Conservation (phyloP, 345 rosid genomes). For the Melastoma malabathricum region DNA sequence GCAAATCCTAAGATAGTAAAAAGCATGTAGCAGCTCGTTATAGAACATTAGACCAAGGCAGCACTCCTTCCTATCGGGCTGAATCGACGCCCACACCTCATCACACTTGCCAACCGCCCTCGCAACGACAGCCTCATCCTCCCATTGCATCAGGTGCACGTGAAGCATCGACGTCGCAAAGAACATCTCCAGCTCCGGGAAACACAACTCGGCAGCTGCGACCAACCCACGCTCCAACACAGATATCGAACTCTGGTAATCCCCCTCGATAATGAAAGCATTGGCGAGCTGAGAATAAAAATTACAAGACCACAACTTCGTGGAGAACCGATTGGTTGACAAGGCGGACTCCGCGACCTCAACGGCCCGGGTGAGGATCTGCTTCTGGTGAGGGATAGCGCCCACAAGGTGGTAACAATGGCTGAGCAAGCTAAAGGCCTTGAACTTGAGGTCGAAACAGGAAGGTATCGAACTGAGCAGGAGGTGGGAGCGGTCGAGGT, state of each 20-base stretch:
- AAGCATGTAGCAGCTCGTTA: constrained; percentile 78
- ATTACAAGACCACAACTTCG: constrained; percentile 78
- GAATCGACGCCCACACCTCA: constrained; percentile 59
- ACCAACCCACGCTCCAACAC: constrained; percentile 52
- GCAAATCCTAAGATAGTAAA: constrained; percentile 68
- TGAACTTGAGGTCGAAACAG: constrained; percentile 73
- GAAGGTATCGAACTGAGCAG: constrained; percentile 74
- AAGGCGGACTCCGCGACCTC: constrained; percentile 38
- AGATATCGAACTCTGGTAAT: constrained; percentile 51
- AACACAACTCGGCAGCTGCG: constrained; percentile 48
- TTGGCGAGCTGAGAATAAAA: constrained; percentile 95
- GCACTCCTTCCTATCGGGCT: constrained; percentile 49
- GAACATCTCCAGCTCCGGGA: constrained; percentile 91
- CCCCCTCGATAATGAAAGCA: constrained; percentile 69
- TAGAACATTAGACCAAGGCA: constrained; percentile 80
- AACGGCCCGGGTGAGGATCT: constrained; percentile 63
- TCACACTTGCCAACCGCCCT: constrained; percentile 56
- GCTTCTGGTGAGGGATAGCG: constrained; percentile 69
- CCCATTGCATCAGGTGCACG: constrained; percentile 91
- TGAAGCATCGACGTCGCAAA: constrained; percentile 75
- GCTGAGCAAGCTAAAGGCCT: constrained; percentile 67
- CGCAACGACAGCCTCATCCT: constrained; percentile 53
- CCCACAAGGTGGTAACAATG: constrained; percentile 87
- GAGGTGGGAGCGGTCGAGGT: constrained; percentile 73
- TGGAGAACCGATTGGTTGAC: constrained; percentile 21